Conservation (phyloP, 768 basidiomycete species). For the Hygrophorus russula region DNA sequence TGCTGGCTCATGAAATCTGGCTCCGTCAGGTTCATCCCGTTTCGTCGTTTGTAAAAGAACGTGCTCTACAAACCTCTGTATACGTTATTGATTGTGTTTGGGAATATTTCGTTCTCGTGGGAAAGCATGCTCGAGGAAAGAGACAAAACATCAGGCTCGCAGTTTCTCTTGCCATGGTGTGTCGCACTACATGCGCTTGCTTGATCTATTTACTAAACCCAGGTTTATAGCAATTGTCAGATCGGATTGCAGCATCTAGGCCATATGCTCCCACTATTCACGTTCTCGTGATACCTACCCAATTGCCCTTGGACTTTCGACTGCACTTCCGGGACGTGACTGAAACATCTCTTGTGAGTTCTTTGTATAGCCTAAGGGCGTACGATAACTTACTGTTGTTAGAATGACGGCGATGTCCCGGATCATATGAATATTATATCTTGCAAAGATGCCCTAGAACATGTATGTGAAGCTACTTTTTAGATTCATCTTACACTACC, state of each 20-base stretch:
- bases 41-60: slow-evolving; percentile 29
- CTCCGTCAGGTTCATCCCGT: slow-evolving; percentile 34
- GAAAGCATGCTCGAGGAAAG: slow-evolving; percentile 48
- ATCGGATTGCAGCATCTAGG: slow-evolving; percentile 34
- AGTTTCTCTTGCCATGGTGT: slow-evolving; percentile 44
- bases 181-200: slow-evolving; percentile 3
- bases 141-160: slow-evolving; percentile 53
- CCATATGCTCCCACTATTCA: slow-evolving; percentile 71
- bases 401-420: slow-evolving; percentile 47
- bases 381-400: slow-evolving; percentile 3
- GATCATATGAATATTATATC: slow-evolving; percentile 74
- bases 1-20: not conserved
- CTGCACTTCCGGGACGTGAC: slow-evolving; percentile 61
- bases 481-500: not conserved
- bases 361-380: slow-evolving; percentile 4
- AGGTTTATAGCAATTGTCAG: slow-evolving; percentile 38
- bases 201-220: slow-evolving; percentile 1
- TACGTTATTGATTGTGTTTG: slow-evolving; percentile 67
- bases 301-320: slow-evolving; percentile 60
- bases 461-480: slow-evolving; percentile 32
- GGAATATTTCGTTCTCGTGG: slow-evolving; percentile 72
- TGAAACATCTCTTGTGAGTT: slow-evolving; percentile 45
- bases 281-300: slow-evolving; percentile 61
- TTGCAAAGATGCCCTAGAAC: slow-evolving; percentile 39
- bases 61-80: slow-evolving; percentile 31